phyloP scores from a whole-genome alignment of 306 rosid genomes.

The Fragaria iinumae region DNA sequence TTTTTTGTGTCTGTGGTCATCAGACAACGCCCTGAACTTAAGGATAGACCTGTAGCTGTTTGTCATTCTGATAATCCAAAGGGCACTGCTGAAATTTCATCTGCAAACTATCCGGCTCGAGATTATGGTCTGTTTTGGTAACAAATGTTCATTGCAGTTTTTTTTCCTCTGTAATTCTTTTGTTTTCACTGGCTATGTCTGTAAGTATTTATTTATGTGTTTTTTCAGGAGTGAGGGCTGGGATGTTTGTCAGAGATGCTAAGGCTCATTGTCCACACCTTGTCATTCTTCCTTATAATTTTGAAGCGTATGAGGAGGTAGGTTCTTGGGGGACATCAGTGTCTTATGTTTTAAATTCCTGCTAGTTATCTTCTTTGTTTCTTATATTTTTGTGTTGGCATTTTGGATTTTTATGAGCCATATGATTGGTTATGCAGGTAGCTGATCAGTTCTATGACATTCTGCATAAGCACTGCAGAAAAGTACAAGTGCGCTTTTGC shows the following conservation, averaged over 20 bases:
- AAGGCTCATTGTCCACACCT: slow-evolving; percentile 79
- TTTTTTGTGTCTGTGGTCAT: slow-evolving; percentile 89
- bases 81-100: slow-evolving; percentile 96
- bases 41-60: slow-evolving; percentile 84
- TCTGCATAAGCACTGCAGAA: slow-evolving; percentile 71
- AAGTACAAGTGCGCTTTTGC: slow-evolving; percentile 73
- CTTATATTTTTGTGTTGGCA: background rate
- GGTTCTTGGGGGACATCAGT: slow-evolving; percentile 7
- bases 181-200: background rate
- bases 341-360: slow-evolving; percentile 21
- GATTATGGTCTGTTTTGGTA: slow-evolving; percentile 61
- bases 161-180: background rate
- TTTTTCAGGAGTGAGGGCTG: slow-evolving; percentile 79
- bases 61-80: slow-evolving; percentile 85
- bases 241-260: slow-evolving; percentile 91
- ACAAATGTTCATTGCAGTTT: slow-evolving; percentile 15
- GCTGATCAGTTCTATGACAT: slow-evolving; percentile 85
- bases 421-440: slow-evolving; percentile 54
- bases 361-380: background rate
- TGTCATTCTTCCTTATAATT: slow-evolving; percentile 76
- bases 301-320: slow-evolving; percentile 94
- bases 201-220: background rate
- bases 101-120: slow-evolving; percentile 97
- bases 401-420: background rate
- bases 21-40: slow-evolving; percentile 58